A percentile compares a stretch with the other conserved stretches of the same genome.
Evolutionary conservation across 202 grass and related monocot genomes (phyloP).

Genomic region (Saccharum hybrid): DNA sequence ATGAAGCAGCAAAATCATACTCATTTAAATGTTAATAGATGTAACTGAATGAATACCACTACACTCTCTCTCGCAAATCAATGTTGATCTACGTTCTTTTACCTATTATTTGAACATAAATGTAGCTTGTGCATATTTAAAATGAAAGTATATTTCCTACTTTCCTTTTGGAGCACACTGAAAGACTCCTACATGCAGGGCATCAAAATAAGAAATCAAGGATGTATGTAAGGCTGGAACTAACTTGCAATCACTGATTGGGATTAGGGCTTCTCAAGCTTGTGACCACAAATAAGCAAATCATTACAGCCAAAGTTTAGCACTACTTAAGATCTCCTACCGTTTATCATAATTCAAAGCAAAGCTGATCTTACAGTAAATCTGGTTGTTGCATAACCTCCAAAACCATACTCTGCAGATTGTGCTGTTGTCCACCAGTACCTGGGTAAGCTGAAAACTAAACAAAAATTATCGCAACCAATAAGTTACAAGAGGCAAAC

Average conservation of each 20-base stretch:
- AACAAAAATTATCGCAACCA: conserved; percentile 36
- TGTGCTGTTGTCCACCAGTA: conserved; percentile 48
- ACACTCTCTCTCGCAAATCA: not conserved
- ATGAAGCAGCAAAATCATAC: conserved; percentile 9
- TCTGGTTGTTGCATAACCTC: conserved; percentile 65
- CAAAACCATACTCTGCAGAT: conserved; percentile 54
- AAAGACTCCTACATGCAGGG: conserved; percentile 3
- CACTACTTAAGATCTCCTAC: conserved; percentile 10
- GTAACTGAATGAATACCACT: not conserved
- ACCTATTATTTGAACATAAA: not conserved
- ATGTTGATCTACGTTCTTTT: not conserved
- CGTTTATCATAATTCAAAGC: conserved; percentile 12
- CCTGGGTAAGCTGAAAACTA: conserved; percentile 60
- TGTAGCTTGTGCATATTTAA: not conserved
- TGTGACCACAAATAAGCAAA: conserved; percentile 36
- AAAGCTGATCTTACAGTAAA: conserved; percentile 67
- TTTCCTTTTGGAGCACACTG: not conserved
- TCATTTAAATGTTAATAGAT: conserved; percentile 13
- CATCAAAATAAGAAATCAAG: conserved; percentile 1
- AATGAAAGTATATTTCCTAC: conserved; percentile 2
- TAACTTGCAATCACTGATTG: not conserved
- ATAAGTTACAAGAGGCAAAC: conserved; percentile 31
- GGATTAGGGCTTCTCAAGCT: conserved; percentile 20
- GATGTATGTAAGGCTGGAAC: conserved; percentile 11
- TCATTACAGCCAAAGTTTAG: conserved; percentile 13